These are phyloP conservation scores for Zygosaccharomyces bailii DNA, from an alignment of 805 yeast species.

Conservation along the genomic window DNA sequence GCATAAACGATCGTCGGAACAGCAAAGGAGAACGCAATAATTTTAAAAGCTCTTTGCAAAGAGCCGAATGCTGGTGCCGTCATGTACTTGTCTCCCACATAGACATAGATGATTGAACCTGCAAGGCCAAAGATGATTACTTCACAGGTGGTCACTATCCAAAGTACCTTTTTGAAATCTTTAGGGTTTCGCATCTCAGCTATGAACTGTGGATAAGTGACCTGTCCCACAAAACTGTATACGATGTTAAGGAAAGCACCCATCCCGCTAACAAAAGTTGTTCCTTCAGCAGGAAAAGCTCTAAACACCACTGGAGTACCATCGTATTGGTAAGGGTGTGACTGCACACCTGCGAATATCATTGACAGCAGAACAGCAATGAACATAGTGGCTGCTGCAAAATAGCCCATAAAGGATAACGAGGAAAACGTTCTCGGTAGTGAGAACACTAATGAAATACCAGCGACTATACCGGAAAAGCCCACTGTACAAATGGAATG, in stretches of 20 bases:
- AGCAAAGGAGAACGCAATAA: conserved; percentile 57
- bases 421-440: conserved; percentile 55
- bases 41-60: conserved; percentile 44
- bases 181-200: conserved; percentile 55
- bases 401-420: conserved; percentile 49
- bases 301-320: conserved; percentile 43
- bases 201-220: conserved; percentile 60
- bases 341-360: conserved; percentile 52
- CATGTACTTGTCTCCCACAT: conserved; percentile 52
- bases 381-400: conserved; percentile 56
- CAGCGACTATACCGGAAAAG: conserved; percentile 47
- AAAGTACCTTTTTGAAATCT: conserved; percentile 56
- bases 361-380: conserved; percentile 51
- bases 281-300: conserved; percentile 50
- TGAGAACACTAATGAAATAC: conserved; percentile 49
- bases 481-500: conserved; percentile 51
- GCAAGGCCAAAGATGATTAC: conserved; percentile 49
- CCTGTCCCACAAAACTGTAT: conserved; percentile 62
- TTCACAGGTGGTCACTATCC: conserved; percentile 49
- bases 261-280: conserved; percentile 54
- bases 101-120: conserved; percentile 57
- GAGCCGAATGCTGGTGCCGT: conserved; percentile 62
- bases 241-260: conserved; percentile 55
- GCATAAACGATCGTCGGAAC: conserved; percentile 55
- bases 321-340: conserved; percentile 44